A percentile compares a stretch with the other conserved stretches of the same genome.
phyloP scores from a whole-genome alignment of 306 rosid genomes.

The Ceratonia siliqua region DNA sequence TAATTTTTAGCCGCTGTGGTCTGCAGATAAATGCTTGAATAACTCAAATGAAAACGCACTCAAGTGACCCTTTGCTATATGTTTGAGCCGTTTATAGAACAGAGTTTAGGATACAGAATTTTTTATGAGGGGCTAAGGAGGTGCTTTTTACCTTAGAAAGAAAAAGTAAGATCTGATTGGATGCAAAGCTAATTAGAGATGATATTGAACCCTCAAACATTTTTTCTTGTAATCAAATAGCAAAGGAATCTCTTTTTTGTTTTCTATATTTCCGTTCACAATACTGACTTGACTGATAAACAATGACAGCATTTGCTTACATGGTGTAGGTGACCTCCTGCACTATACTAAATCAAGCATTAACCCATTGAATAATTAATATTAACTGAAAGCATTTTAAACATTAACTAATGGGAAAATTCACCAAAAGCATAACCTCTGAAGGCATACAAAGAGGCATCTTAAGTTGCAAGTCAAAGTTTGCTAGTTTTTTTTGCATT shows the following conservation, averaged over 20 bases:
- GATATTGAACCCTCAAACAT: neutral
- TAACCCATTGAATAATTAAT: neutral
- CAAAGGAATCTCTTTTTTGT: conserved; percentile 12
- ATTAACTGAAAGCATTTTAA: neutral
- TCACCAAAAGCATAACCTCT: neutral
- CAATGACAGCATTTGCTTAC: conserved; percentile 27
- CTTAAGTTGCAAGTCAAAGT: conserved; percentile 4
- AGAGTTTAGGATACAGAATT: neutral
- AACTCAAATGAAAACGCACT: conserved; percentile 25
- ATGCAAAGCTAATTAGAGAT: conserved; percentile 33
- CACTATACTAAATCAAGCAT: neutral
- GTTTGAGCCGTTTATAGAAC: conserved; percentile 44
- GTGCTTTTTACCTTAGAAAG: conserved; percentile 27
- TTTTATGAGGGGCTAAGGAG: conserved; percentile 31
- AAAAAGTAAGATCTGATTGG: conserved; percentile 38
- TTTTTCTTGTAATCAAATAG: neutral
- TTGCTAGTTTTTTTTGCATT: conserved; percentile 6
- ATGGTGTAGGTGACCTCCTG: conserved; percentile 1
- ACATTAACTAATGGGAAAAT: neutral
- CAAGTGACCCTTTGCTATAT: conserved; percentile 41
- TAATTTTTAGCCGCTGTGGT: conserved; percentile 7
- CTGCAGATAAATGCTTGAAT: conserved; percentile 4
- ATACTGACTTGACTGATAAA: neutral
- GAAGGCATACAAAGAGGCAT: neutral
- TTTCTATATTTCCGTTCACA: conserved; percentile 1